Conservation (phyloP, 305 asterid genomes). For the Ruellia speciosa region DNA sequence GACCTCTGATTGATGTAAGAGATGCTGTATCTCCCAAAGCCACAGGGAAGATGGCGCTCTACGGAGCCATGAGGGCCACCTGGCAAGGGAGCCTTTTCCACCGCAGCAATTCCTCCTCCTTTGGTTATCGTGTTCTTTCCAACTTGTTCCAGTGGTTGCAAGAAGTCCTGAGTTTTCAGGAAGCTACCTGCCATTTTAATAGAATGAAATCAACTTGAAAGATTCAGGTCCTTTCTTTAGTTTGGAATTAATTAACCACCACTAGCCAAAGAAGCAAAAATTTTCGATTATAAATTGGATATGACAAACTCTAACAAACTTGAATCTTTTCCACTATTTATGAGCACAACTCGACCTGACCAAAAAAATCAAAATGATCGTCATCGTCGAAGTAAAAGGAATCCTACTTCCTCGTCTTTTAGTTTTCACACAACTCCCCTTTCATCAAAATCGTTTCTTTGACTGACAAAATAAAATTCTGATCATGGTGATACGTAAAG, state of each 20-base stretch:
- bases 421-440: no score
- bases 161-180: slow-evolving; percentile 85
- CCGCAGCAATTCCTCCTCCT: slow-evolving; percentile 40
- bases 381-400: no score
- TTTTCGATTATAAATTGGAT: no score
- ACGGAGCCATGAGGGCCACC: slow-evolving; percentile 35
- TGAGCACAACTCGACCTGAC: no score
- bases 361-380: no score
- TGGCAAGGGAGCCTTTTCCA: slow-evolving; percentile 40
- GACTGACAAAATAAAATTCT: no score
- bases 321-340: no score
- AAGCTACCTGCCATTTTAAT: slow-evolving; percentile 40
- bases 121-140: slow-evolving; percentile 31
- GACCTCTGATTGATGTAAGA: slow-evolving; percentile 61
- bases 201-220: slow-evolving; percentile 3
- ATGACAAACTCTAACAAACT: no score
- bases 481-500: no score
- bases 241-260: not conserved
- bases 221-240: not conserved
- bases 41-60: slow-evolving; percentile 76
- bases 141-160: slow-evolving; percentile 77
- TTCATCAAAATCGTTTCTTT: no score
- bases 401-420: no score
- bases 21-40: slow-evolving; percentile 73
- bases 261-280: not conserved